A percentile compares a stretch with the other conserved stretches of the same genome.
These are phyloP conservation scores for Chaetomiaceae sp. DNA, from an alignment of 2,329 filamentous ascomycete species.

Conservation along the genomic window DNA sequence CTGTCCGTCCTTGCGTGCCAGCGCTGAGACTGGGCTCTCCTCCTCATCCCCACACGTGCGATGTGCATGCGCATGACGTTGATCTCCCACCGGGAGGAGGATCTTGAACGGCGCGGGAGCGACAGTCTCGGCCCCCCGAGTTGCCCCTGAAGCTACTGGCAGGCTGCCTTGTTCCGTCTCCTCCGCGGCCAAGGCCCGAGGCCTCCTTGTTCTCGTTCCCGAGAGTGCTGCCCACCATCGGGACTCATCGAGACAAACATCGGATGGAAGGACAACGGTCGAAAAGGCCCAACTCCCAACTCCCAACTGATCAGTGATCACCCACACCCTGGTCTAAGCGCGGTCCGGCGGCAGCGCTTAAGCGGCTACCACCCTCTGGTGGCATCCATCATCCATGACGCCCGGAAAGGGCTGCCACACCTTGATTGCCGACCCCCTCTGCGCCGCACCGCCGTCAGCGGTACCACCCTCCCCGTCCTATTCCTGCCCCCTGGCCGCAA, in stretches of 20 bases:
- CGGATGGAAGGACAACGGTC: too few species aligned
- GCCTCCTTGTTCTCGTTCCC: too few species aligned
- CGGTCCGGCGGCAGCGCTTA: slow-evolving; percentile 14
- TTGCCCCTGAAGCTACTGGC: background rate
- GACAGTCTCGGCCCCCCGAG: background rate
- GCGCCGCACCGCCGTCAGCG: slow-evolving; percentile 14
- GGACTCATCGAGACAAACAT: too few species aligned
- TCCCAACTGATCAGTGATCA: background rate
- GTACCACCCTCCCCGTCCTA: slow-evolving; percentile 12
- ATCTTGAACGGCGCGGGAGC: background rate
- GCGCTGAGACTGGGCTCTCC: background rate
- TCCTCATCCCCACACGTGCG: background rate
- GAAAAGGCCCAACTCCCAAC: too few species aligned
- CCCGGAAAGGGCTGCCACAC: background rate
- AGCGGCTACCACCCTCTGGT: slow-evolving; percentile 5
- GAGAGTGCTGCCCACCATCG: too few species aligned
- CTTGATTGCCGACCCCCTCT: slow-evolving; percentile 1
- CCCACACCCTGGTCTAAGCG: slow-evolving; percentile 2
- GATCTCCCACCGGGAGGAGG: background rate
- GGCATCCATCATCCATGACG: background rate
- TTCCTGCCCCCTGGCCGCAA: slow-evolving; percentile 10
- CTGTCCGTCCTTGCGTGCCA: background rate
- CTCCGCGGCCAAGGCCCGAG: background rate
- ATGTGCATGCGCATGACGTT: background rate
- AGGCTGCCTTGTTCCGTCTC: background rate